phyloP scores from a whole-genome alignment of 2,329 filamentous ascomycete genomes.

The Diaporthe sp. region DNA sequence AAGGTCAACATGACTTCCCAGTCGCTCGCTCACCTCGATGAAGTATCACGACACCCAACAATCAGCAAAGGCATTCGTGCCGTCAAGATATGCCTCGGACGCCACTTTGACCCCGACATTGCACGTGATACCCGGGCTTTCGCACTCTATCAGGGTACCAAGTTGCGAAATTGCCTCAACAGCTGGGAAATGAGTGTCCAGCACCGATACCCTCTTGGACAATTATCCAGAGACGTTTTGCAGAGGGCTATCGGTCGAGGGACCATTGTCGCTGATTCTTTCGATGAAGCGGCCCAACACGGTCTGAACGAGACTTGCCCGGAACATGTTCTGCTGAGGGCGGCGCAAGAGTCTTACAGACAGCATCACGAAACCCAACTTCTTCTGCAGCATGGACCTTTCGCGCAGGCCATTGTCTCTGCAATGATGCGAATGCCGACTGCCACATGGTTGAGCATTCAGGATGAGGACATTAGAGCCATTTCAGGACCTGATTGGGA shows the following conservation, averaged over 20 bases:
- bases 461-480: neutral
- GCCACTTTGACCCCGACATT: neutral
- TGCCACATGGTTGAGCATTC: neutral
- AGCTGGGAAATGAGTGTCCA: neutral
- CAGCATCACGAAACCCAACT: neutral
- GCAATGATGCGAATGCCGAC: neutral
- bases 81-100: neutral
- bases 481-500: too few species aligned
- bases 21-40: slow-evolving; percentile 41
- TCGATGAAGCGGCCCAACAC: neutral
- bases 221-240: neutral
- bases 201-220: neutral
- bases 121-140: neutral
- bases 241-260: neutral
- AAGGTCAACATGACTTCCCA: slow-evolving; percentile 28
- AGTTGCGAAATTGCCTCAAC: neutral
- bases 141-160: neutral
- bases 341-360: neutral
- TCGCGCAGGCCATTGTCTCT: neutral
- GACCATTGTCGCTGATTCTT: neutral
- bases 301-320: neutral
- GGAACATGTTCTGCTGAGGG: neutral
- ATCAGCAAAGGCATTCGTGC: slow-evolving; percentile 41
- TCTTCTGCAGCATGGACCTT: neutral
- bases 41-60: slow-evolving; percentile 43